Evolutionary conservation across 2,329 filamentous ascomycete genomes (phyloP).

Genomic region (Ceratocystiopsis brevicomis): DNA sequence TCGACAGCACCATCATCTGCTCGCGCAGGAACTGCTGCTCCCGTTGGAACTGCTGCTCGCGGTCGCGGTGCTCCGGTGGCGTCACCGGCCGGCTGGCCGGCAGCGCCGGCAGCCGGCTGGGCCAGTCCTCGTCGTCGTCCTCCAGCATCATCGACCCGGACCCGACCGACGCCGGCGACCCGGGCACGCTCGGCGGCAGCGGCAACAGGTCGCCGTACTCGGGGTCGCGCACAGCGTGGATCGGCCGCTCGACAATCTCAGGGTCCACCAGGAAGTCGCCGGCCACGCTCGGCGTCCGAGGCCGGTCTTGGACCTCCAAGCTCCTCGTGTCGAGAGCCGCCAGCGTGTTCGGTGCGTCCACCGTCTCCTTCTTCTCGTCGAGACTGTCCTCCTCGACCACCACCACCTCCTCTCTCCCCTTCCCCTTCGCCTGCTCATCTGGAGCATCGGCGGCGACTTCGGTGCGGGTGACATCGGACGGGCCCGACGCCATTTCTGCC

Average conservation of each 20-base stretch:
- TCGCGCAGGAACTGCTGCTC: slow-evolving; percentile 14
- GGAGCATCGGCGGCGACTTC: too few relatives aligned
- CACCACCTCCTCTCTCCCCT: too few relatives aligned
- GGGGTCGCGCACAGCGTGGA: slow-evolving; percentile 48
- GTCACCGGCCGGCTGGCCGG: slow-evolving; percentile 43
- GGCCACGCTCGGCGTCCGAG: too few relatives aligned
- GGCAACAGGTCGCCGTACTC: slow-evolving; percentile 46
- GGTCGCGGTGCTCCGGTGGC: slow-evolving; percentile 26
- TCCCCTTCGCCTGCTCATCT: too few relatives aligned
- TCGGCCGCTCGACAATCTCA: slow-evolving; percentile 36
- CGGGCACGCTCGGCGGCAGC: slow-evolving; percentile 39
- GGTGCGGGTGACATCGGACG: too few relatives aligned
- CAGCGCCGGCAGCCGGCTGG: slow-evolving; percentile 27
- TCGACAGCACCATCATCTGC: slow-evolving; percentile 6
- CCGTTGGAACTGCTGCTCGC: slow-evolving; percentile 10
- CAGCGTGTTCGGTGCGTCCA: too few relatives aligned
- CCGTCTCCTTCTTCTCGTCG: too few relatives aligned
- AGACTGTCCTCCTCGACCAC: too few relatives aligned
- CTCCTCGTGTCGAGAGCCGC: too few relatives aligned
- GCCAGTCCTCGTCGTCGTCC: slow-evolving; percentile 13
- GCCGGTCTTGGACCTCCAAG: too few relatives aligned
- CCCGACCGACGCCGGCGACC: slow-evolving; percentile 20
- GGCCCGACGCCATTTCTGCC: too few relatives aligned
- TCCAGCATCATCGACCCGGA: slow-evolving; percentile 8
- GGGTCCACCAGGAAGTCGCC: slow-evolving; percentile 24